Evolutionary conservation across 768 basidiomycete species (phyloP).

Genomic region (Phylloporus sp.): DNA sequence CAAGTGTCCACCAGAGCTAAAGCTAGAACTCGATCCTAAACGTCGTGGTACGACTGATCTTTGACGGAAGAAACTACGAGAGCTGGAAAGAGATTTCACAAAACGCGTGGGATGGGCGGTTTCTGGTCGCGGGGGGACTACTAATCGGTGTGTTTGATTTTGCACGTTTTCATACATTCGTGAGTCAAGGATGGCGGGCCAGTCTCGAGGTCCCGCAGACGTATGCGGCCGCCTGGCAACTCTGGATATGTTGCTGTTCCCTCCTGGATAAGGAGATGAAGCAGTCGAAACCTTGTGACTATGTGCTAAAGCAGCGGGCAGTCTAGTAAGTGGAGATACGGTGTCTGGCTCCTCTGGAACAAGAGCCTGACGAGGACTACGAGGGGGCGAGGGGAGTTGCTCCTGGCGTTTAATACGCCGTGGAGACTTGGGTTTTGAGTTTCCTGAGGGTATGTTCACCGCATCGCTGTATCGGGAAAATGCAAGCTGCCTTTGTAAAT

Average conservation of each 20-base stretch:
- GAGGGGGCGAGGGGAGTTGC: slow-evolving; percentile 39
- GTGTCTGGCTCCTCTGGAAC: slow-evolving; percentile 8
- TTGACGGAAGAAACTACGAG: slow-evolving; percentile 18
- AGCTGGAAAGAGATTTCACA: slow-evolving; percentile 8
- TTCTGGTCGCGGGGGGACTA: slow-evolving; percentile 23
- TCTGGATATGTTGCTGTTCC: slow-evolving; percentile 27
- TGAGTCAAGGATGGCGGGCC: slow-evolving; percentile 30
- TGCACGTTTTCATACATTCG: slow-evolving; percentile 11
- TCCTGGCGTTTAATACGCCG: slow-evolving; percentile 38
- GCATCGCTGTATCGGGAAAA: slow-evolving; percentile 53
- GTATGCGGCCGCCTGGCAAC: slow-evolving; percentile 60
- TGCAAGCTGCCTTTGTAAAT: slow-evolving; percentile 61
- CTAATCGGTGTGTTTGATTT: slow-evolving; percentile 12
- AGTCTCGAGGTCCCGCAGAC: slow-evolving; percentile 66
- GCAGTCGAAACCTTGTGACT: slow-evolving; percentile 26
- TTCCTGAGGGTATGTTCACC: slow-evolving; percentile 23
- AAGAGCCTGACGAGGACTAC: slow-evolving; percentile 21
- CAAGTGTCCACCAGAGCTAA: slow-evolving; percentile 47
- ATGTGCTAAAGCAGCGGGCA: slow-evolving; percentile 15
- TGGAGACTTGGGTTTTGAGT: slow-evolving; percentile 57
- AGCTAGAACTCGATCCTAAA: slow-evolving; percentile 27
- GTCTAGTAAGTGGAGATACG: slow-evolving; percentile 2
- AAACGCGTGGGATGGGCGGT: slow-evolving; percentile 21
- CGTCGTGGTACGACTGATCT: slow-evolving; percentile 26
- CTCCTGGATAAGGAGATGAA: slow-evolving; percentile 28